phyloP scores from a whole-genome alignment of 2,329 filamentous ascomycete genomes.

The Neofusicoccum parvum region DNA sequence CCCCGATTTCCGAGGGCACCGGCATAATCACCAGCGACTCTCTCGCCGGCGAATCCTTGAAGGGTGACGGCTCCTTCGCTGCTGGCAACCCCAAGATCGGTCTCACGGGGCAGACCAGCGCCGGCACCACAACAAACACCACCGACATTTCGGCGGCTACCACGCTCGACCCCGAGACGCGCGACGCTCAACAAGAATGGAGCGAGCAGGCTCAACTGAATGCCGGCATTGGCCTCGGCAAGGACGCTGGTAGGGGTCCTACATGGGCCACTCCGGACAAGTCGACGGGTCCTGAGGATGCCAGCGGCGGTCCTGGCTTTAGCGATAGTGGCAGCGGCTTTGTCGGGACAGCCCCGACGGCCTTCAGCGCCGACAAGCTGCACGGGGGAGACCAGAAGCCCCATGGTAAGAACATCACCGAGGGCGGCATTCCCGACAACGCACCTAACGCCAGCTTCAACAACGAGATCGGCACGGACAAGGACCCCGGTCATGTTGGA shows the following conservation, averaged over 20 bases:
- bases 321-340: conserved; percentile 24
- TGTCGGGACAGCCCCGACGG: conserved; percentile 41
- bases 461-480: conserved; percentile 55
- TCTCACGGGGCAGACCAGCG: conserved; percentile 52
- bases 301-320: conserved; percentile 37
- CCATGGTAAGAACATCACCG: conserved; percentile 54
- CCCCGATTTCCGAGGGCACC: conserved; percentile 60
- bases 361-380: conserved; percentile 36
- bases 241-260: conserved; percentile 38
- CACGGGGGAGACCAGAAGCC: conserved; percentile 43
- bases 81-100: conserved; percentile 59
- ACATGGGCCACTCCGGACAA: conserved; percentile 33
- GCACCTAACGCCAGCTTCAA: conserved; percentile 54
- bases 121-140: conserved; percentile 59
- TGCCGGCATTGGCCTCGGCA: conserved; percentile 41
- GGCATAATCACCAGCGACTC: conserved; percentile 69
- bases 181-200: conserved; percentile 46
- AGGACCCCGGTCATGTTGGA: conserved; percentile 58
- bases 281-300: conserved; percentile 39
- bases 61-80: conserved; percentile 61
- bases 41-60: conserved; percentile 73
- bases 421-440: conserved; percentile 49
- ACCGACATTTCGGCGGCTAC: conserved; percentile 58
- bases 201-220: conserved; percentile 43
- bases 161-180: conserved; percentile 51